Evolutionary conservation across 257 asterid genomes (phyloP), one percentile per base, ranked within the genome.

Genomic region (Plectranthus barbatus): DNA sequence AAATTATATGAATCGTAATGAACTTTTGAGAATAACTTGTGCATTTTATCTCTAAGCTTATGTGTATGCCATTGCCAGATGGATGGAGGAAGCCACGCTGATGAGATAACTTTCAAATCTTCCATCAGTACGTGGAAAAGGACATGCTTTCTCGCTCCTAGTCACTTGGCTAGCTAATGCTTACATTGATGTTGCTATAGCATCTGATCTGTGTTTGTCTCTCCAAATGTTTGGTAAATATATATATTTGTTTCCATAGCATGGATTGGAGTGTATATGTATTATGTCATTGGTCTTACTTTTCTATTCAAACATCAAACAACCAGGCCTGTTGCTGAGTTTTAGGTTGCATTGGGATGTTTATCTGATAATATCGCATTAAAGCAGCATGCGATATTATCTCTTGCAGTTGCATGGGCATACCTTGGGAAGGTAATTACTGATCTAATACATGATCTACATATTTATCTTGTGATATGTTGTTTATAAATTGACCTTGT

Each of bases 371-470:
- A 82, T 62, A 60, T 55, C 66, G 80, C 84, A 62, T 72, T 90
- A 83, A 89, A 80, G 66, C 99, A 93, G 66, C 99, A 93, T 77
- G 93, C 99, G 93, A 93, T 62, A 84, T n/a, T 82, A 53, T 85
- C 96, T 71, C 76, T 86, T 47, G 99, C 99, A 68, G 95, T 82
- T 70, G 96, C 99, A 20, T 93, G 99, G 99, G 97, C 97, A 13
- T 81, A 79, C 68, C 87, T 89, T 52, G 99, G 97, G 68, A 93
- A 83, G 95, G 99, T 92, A 83, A 73, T 61, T 53, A 45, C 60
- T 60, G 47, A 37, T 72, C 47, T 45, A 29, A 34, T 34, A 5
- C 14, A 48, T 2, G 10, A 7, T 34, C 45, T 21, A 2, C 50
- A 2, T 19, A 21, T 13, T 62, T 13, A 49, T 12, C 5, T 63